A percentile compares a stretch with the other conserved stretches of the same genome.
Conservation (phyloP, 2,329 filamentous ascomycete genomes). For the Microcyclosporella mali region DNA sequence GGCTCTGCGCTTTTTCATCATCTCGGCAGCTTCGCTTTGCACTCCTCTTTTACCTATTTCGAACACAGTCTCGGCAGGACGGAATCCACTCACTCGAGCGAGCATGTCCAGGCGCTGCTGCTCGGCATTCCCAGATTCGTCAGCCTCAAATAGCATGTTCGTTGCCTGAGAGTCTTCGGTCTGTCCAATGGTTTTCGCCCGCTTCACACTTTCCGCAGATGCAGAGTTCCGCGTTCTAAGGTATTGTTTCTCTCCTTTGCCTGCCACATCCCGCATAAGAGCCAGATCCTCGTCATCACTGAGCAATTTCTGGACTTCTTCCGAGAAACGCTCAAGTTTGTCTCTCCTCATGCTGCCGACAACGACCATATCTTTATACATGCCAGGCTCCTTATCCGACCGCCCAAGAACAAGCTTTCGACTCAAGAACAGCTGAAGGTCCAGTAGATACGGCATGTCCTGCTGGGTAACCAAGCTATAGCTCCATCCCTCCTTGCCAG, state of each 20-base stretch:
- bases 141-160: constrained; percentile 65
- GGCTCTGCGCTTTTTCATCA: constrained; percentile 67
- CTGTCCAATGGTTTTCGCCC: constrained; percentile 69
- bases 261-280: constrained; percentile 64
- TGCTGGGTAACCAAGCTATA: constrained; percentile 86
- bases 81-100: constrained; percentile 78
- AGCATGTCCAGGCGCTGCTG: constrained; percentile 78
- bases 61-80: constrained; percentile 92
- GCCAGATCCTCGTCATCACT: constrained; percentile 68
- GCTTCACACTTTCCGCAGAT: constrained; percentile 81
- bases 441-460: constrained; percentile 85
- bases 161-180: constrained; percentile 66
- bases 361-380: constrained; percentile 76
- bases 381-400: constrained; percentile 50
- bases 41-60: constrained; percentile 75
- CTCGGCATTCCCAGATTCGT: constrained; percentile 59
- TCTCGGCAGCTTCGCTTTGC: constrained; percentile 60
- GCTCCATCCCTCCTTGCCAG: constrained; percentile 86
- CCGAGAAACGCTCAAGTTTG: constrained; percentile 65
- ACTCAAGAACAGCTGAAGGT: constrained; percentile 91
- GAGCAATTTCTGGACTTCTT: constrained; percentile 77
- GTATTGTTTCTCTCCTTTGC: constrained; percentile 90
- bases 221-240: constrained; percentile 83
- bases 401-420: constrained; percentile 72
- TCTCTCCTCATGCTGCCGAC: constrained; percentile 71